Percentiles rank a stretch among this genome's conserved stretches.
phyloP scores from a whole-genome alignment of 768 basidiomycete genomes.

The Tricholoma sp. region DNA sequence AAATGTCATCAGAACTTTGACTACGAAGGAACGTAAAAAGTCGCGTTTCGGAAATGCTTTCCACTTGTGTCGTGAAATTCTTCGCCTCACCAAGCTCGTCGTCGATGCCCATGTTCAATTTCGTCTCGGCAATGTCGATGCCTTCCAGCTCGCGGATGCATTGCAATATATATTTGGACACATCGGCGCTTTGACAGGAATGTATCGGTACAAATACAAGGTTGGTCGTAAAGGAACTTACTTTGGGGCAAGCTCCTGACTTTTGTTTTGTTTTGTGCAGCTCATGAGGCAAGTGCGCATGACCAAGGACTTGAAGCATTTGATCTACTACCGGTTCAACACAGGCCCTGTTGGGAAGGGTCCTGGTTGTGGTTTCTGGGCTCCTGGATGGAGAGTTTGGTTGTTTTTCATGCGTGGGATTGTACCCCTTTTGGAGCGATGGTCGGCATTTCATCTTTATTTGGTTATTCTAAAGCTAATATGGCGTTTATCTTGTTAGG shows the following conservation, averaged over 20 bases:
- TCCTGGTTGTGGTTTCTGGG: conserved; percentile 99
- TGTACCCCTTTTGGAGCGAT: conserved; percentile 93
- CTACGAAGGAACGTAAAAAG: conserved; percentile 99
- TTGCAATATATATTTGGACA: conserved; percentile 97
- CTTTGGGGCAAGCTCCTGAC: neutral
- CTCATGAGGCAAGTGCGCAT: conserved; percentile 99
- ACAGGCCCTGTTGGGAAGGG: conserved; percentile 99
- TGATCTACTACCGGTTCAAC: conserved; percentile 99
- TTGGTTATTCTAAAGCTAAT: neutral
- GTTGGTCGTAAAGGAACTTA: conserved; percentile 29
- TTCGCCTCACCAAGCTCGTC: conserved; percentile 95
- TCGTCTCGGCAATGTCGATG: conserved; percentile 96
- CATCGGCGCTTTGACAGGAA: conserved; percentile 96
- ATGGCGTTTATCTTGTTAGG: conserved; percentile 28
- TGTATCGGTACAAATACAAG: conserved; percentile 99
- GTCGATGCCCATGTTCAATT: conserved; percentile 99
- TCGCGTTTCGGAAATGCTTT: conserved; percentile 99
- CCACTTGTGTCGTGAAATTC: conserved; percentile 95
- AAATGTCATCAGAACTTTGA: conserved; percentile 68
- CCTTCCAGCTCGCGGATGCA: conserved; percentile 98
- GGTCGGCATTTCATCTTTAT: conserved; percentile 40
- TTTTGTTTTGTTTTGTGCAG: conserved; percentile 28
- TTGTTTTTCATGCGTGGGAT: conserved; percentile 99
- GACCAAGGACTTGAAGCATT: conserved; percentile 98
- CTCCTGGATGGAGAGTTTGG: conserved; percentile 99